Conservation (phyloP, 805 yeast species). For the Yarrowia sp. region DNA sequence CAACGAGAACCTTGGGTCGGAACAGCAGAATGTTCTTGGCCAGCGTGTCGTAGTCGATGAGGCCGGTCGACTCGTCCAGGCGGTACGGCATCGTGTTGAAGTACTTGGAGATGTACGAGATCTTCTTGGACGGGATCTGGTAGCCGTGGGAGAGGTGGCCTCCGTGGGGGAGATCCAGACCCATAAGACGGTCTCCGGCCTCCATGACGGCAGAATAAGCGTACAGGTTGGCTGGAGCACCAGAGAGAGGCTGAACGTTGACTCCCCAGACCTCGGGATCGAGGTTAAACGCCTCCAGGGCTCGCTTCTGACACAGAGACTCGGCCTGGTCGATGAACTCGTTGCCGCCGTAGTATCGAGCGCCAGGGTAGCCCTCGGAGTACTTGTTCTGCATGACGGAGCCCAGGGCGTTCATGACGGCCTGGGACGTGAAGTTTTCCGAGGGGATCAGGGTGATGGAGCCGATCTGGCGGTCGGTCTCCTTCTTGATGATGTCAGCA, state of each 20-base stretch:
- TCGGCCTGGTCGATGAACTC: conserved; percentile 92
- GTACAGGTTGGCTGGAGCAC: conserved; percentile 95
- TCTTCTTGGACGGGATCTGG: conserved; percentile 85
- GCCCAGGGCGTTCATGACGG: conserved; percentile 92
- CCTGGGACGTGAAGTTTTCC: conserved; percentile 92
- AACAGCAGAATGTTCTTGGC: conserved; percentile 77
- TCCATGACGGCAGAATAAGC: conserved; percentile 86
- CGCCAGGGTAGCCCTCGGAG: conserved; percentile 98
- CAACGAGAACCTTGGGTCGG: conserved; percentile 93
- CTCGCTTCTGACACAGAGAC: conserved; percentile 84
- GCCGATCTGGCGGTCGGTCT: conserved; percentile 82
- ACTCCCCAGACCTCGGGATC: conserved; percentile 92
- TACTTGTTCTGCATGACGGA: conserved; percentile 97
- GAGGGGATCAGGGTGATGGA: conserved; percentile 92
- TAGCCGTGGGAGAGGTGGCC: conserved; percentile 98
- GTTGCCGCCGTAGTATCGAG: conserved; percentile 97
- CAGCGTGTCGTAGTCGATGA: conserved; percentile 87
- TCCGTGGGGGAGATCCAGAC: conserved; percentile 96
- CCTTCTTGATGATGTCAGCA: conserved; percentile 69
- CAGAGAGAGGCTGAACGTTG: conserved; percentile 91
- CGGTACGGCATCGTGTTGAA: conserved; percentile 98
- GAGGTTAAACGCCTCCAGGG: conserved; percentile 75
- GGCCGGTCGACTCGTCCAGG: conserved; percentile 78
- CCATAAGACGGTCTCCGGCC: conserved; percentile 93
- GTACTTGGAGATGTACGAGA: conserved; percentile 87